Evolutionary conservation across 129 eudicot genomes (phyloP), one percentile per base, ranked within the genome.

Genomic region (Lactuca sativa): DNA sequence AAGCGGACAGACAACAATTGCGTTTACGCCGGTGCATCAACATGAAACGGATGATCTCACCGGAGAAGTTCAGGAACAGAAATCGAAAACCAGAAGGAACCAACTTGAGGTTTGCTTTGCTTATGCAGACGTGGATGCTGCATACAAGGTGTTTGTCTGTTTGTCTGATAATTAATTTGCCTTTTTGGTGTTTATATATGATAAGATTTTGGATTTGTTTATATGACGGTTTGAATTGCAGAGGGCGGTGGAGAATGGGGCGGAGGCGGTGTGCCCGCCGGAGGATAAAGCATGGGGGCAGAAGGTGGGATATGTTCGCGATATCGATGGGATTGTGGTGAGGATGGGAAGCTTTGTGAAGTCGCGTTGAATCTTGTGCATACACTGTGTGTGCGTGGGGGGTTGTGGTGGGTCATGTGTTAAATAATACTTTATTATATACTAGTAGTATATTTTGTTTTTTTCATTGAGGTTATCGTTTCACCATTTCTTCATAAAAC

Each of bases 171-270:
- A 10, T 6, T 25, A 25, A 25, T 25, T 25, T 25, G 30, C 30
- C 30, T 25, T 18, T 18, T 25, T 25, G 30, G 30, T 25, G 30
- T 25, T 25, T 25, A 25, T 25, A 25, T 25, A 25, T 1, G 30
- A 25, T 25, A 25, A 25, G 30, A 25, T 25, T 25, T 25, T 16
- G 31, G 4, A 52, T 54, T 37, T 4, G 16, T 17, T 56, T 4
- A 40, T 13, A 4, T 51, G 62, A 12, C 60, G 49, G 58, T 7
- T 16, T 66, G 48, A 41, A 54, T 51, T 31, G 69, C 77, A 90
- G 96, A 93, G 88, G 73, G 98, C 98, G 40, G 86, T 93, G 83
- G 97, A 89, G 84, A 87, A 87, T 33, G 98, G 98, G 18, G 98
- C 98, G 10, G 88, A 71, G 77, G 83, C 70, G 31, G 97, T 93